Evolutionary conservation across 1,139 yeast genomes (phyloP), one percentile per base, ranked within the genome.

Genomic region (Hemisphaericaspora xylofermentans): DNA sequence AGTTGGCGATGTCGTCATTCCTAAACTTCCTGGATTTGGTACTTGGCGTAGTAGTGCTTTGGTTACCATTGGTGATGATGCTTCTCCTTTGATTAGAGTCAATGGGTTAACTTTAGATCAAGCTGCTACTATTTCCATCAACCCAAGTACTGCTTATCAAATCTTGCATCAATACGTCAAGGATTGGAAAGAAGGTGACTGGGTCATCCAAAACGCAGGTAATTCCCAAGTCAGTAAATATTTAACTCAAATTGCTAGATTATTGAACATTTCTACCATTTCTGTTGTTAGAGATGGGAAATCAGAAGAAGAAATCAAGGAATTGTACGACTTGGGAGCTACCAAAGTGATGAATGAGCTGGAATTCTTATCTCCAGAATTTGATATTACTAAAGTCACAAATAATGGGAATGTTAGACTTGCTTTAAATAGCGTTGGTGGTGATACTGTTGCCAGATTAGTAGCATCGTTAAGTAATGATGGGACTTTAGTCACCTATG

Each of bases 281-380:
- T 61, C 64, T 7, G 55, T 66, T 13, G 51, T 66, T n/a, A 54
- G 72, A 47, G 59, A 57, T 30, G 66, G 66, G 12, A 63, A 63
- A 47, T 45, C 66, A 6, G 47, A 59, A 18, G 53, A 52, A 22
- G 58, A 53, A 15, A 46, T 60, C 27, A 47, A 48, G 10, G 57
- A 57, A 38, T 56, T 66, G 43, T 43, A 48, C 25, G 49, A 40
- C 1, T 51, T 61, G 13, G 70, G 71, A 2, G 71, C 69, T 13
- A 61, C 68, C 24, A 52, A 57, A 40, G 66, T 66, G 13, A 49
- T 66, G 19, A 48, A 57, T 4, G 70, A 65, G 36, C 56, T 54
- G 37, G 83, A 89, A 57, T 80, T 83, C 49, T 74, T 72, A 42
- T 81, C 84, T 50, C 76, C 78, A 46, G 78, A 75, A 14, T 83